phyloP scores from a whole-genome alignment of 2,329 filamentous ascomycete genomes.

The Ambrosiella xylebori region DNA sequence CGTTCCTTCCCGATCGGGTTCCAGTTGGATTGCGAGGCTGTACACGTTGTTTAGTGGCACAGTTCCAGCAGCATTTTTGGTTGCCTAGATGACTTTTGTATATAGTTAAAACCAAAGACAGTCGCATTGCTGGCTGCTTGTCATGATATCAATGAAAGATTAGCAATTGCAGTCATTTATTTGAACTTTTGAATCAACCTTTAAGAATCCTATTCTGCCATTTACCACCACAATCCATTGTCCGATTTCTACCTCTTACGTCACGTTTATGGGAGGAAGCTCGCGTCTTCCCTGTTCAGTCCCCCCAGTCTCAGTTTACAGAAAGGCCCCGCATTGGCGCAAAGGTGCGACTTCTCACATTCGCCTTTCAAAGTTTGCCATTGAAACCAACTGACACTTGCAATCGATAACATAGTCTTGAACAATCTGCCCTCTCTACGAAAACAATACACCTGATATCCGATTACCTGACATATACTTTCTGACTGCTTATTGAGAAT shows the following conservation, averaged over 20 bases:
- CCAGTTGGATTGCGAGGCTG: too few relatives aligned
- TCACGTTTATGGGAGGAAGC: neutral
- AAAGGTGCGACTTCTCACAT: neutral
- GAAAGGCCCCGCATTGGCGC: conserved; percentile 6
- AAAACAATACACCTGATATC: too few relatives aligned
- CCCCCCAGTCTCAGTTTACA: neutral
- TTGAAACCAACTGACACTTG: too few relatives aligned
- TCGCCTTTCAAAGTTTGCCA: neutral
- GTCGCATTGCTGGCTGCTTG: neutral
- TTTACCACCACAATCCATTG: neutral
- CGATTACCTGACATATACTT: too few relatives aligned
- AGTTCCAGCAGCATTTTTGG: neutral
- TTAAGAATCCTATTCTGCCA: neutral
- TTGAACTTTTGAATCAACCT: too few relatives aligned
- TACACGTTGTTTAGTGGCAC: too few relatives aligned
- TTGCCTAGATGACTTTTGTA: neutral
- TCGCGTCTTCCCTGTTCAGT: neutral
- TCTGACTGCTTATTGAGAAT: neutral
- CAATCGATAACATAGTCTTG: too few relatives aligned
- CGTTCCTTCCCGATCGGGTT: too few relatives aligned
- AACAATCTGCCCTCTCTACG: too few relatives aligned
- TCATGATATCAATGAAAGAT: neutral
- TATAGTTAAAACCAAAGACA: neutral
- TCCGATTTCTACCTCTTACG: neutral
- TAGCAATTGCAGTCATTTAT: too few relatives aligned